These are phyloP conservation scores for Penicillium sp. DNA, from an alignment of 2,329 filamentous ascomycete genomes.

Conservation along the genomic window DNA sequence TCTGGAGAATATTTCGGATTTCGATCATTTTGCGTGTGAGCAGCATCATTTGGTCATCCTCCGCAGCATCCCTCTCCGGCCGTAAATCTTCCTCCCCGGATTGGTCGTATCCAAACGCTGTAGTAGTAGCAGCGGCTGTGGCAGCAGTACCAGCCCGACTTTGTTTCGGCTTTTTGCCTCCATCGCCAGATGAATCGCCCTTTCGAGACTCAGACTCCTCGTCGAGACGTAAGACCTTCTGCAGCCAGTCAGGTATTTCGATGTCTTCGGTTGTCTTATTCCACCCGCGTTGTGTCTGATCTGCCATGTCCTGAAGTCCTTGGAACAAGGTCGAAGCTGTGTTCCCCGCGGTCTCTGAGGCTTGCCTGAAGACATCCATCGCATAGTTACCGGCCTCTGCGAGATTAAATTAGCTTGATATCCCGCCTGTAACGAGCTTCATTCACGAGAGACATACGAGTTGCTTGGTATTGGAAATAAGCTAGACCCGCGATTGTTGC, in stretches of 20 bases:
- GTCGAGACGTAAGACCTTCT: conserved; percentile 65
- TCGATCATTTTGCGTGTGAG: conserved; percentile 99
- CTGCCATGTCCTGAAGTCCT: conserved; percentile 70
- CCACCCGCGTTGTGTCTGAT: conserved; percentile 79
- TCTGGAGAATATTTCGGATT: conserved; percentile 86
- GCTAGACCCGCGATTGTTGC: conserved; percentile 81
- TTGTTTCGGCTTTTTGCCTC: conserved; percentile 56
- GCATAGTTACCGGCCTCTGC: conserved; percentile 74
- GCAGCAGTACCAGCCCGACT: conserved; percentile 56
- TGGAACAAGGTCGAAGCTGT: conserved; percentile 70
- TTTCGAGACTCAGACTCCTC: conserved; percentile 58
- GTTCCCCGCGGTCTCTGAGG: conserved; percentile 68
- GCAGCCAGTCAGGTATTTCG: conserved; percentile 74
- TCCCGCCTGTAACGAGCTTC: background rate
- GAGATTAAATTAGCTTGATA: conserved; percentile 5
- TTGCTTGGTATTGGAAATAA: conserved; percentile 95
- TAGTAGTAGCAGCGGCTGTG: conserved; percentile 69
- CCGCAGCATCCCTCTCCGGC: conserved; percentile 64
- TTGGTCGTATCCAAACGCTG: conserved; percentile 75
- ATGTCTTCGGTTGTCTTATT: conserved; percentile 76
- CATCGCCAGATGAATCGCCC: conserved; percentile 45
- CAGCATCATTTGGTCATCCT: conserved; percentile 99
- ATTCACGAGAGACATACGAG: conserved; percentile 58
- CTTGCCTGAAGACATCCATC: conserved; percentile 70
- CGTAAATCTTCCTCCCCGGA: conserved; percentile 62